phyloP scores from a whole-genome alignment of 495 filamentous ascomycete species.

The Penicillium cinerascens region DNA sequence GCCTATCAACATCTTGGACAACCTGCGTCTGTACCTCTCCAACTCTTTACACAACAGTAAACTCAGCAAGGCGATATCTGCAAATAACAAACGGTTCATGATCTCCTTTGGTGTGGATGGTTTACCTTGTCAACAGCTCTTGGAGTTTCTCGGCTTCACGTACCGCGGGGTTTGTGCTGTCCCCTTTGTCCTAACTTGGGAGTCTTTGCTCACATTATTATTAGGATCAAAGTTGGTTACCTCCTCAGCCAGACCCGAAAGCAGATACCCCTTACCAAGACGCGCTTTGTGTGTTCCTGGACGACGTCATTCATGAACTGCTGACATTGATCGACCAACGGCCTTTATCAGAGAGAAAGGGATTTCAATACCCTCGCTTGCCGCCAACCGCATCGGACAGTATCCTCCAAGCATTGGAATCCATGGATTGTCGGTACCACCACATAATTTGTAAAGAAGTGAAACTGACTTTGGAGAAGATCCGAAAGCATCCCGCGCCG shows the following conservation, averaged over 20 bases:
- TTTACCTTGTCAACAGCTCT: conserved; percentile 55
- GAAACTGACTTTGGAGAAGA: conserved; percentile 22
- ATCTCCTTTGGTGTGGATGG: conserved; percentile 59
- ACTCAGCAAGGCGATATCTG: conserved; percentile 54
- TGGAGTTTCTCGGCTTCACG: conserved; percentile 62
- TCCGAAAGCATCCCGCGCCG: conserved; percentile 22
- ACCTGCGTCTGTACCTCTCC: conserved; percentile 57
- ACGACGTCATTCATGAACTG: conserved; percentile 55
- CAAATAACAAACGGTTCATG: conserved; percentile 68
- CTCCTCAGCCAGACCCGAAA: conserved; percentile 39
- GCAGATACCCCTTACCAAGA: conserved; percentile 43
- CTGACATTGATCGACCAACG: conserved; percentile 41
- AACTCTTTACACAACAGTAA: conserved; percentile 53
- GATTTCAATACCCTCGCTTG: conserved; percentile 26
- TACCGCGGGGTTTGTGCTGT: conserved; percentile 29
- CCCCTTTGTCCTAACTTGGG: not conserved
- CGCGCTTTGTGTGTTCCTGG: conserved; percentile 45
- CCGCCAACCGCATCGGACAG: conserved; percentile 32
- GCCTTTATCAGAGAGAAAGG: conserved; percentile 44
- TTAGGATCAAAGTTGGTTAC: conserved; percentile 42
- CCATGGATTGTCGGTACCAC: conserved; percentile 41
- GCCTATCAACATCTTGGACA: conserved; percentile 49
- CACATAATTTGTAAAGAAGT: not conserved
- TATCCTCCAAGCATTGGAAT: conserved; percentile 46
- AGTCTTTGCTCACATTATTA: not conserved